Base-by-base conservation (phyloP, 2,329 filamentous ascomycete species). In the Botrytis cinerea region DNA sequence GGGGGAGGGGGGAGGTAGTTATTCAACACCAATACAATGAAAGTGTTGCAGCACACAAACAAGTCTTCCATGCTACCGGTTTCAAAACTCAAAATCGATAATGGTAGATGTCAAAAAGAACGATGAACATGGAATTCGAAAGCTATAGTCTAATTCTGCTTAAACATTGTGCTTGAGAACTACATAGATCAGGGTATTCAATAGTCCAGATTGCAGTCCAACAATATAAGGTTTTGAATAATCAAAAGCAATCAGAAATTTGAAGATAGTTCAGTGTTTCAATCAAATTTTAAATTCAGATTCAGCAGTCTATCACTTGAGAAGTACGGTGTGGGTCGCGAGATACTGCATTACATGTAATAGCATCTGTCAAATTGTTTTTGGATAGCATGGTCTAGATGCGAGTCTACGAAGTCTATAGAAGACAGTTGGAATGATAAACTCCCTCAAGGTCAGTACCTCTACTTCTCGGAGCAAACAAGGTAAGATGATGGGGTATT, bases 361-460 rank as follows among this genome's bases (percentile, higher is more conserved):
- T 18, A 28, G 14, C 14, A 28, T 2, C 1, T n/a, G 12, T 54
- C 0, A 1, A 28, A 28, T 28, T 28, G 0, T 16, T 3, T 3
- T 2, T 12, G 12, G 2, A 28, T 28, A 18, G 2, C n/a, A 28
- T 1, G n/a, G 0, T 54, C 51, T 28, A 28, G 2, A 28, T 8
- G 8, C 1, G n/a, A 54, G n/a, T 28, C n/a, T 28, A 1, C 25
- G 18, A 18, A 54, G 4, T 18, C 25, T 8, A 0, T 18, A 2
- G 0, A 54, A 54, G 51, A 54, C 0, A 2, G 6, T 28, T 8
- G n/a, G 51, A 28, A 25, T 28, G 14, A 51, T n/a, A 51, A 14
- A n/a, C 4, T n/a, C 5, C 4, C 4, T 51, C 10, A 51, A 51
- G 5, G 4, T 10, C 4, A 51, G 5, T 51, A 51, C 1, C 22